These are phyloP conservation scores for Isoetes taiwanensis DNA, from an alignment of 75 land plant species.

Conservation along the genomic window DNA sequence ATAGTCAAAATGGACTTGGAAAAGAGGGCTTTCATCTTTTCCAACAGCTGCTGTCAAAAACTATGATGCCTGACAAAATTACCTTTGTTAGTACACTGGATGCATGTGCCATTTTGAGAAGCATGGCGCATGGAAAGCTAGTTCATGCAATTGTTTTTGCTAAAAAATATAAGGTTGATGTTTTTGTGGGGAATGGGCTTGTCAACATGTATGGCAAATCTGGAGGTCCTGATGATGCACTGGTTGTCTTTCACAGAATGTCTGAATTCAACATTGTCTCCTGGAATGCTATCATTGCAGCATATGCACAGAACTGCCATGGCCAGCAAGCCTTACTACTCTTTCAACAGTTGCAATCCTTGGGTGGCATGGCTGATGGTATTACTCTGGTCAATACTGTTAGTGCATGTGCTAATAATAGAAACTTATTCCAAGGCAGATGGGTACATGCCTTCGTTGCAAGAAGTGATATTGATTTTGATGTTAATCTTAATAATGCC, in stretches of 20 bases:
- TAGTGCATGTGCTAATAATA: not conserved
- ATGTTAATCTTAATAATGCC: not conserved
- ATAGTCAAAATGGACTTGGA: too few relatives aligned
- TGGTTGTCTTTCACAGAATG: not conserved
- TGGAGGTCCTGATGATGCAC: not conserved
- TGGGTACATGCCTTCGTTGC: not conserved
- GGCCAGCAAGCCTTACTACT: not conserved
- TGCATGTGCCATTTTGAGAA: not conserved
- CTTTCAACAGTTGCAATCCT: not conserved
- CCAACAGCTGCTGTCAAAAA: not conserved
- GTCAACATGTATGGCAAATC: slow-evolving; percentile 5
- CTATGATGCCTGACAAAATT: not conserved
- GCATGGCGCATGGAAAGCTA: not conserved
- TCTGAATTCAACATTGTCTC: not conserved
- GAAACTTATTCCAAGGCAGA: not conserved
- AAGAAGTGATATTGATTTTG: not conserved
- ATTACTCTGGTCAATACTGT: not conserved
- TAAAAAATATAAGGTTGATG: not conserved
- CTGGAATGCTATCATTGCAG: not conserved
- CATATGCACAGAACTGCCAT: not conserved
- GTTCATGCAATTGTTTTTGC: too few relatives aligned
- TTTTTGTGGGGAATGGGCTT: not conserved
- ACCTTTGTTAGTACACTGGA: too few relatives aligned
- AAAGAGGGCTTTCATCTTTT: too few relatives aligned
- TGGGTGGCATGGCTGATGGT: not conserved